Percentiles rank a stretch among this genome's conserved stretches.
Conservation (phyloP, 2,329 filamentous ascomycete genomes). For the Botrytis aclada region DNA sequence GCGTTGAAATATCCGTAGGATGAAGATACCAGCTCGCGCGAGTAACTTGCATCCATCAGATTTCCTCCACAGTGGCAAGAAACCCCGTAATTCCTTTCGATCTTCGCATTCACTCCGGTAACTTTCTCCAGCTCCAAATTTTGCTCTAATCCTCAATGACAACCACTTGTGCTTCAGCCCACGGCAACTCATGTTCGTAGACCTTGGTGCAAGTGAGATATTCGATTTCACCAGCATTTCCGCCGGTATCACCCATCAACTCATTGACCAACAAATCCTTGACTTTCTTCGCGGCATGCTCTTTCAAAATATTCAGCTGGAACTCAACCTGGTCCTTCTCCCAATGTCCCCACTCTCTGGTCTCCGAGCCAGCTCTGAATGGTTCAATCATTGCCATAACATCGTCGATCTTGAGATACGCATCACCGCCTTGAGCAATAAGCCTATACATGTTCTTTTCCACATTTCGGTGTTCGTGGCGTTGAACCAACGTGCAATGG, state of each 20-base stretch:
- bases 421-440: constrained; percentile 26
- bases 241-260: constrained; percentile 25
- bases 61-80: not conserved
- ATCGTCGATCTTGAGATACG: constrained; percentile 24
- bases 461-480: not conserved
- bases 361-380: not conserved
- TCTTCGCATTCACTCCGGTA: not conserved
- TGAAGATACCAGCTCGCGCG: not conserved
- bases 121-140: not conserved
- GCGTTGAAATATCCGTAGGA: not conserved
- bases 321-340: constrained; percentile 16
- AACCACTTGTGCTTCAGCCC: constrained; percentile 9
- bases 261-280: constrained; percentile 25
- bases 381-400: not conserved
- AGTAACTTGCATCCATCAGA: not conserved
- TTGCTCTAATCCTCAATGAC: not conserved
- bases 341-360: constrained; percentile 2
- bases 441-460: constrained; percentile 25
- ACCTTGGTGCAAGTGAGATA: constrained; percentile 33
- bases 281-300: constrained; percentile 25
- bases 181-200: constrained; percentile 28
- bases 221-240: constrained; percentile 21
- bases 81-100: too few relatives aligned
- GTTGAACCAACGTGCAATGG: not conserved
- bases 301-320: constrained; percentile 29